phyloP scores from a whole-genome alignment of 331 rosid species.

The Spiraea crenata region DNA sequence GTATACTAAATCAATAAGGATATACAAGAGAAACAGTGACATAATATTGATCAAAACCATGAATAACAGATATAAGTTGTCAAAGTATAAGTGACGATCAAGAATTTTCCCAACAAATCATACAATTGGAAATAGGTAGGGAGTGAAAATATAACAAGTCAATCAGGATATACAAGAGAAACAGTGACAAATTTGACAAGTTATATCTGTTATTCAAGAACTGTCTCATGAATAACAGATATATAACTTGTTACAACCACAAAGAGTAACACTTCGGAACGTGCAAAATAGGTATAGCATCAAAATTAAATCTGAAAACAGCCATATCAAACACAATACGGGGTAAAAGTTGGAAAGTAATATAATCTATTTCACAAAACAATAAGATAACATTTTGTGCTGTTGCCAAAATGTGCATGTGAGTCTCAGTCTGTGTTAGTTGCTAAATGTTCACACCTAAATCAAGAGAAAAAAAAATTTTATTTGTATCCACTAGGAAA shows the following conservation, averaged over 20 bases:
- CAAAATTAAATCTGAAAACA: not conserved
- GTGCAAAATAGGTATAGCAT: not conserved
- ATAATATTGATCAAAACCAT: not conserved
- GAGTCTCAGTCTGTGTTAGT: not conserved
- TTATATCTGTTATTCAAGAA: too few species aligned
- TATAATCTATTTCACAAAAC: too few species aligned
- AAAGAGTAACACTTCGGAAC: not conserved
- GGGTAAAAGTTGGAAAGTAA: not conserved
- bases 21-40: not conserved
- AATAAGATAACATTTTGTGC: too few species aligned
- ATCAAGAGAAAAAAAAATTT: too few species aligned
- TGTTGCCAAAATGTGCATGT: too few species aligned
- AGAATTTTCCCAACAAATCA: too few species aligned
- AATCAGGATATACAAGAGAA: too few species aligned
- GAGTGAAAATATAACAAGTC: too few species aligned
- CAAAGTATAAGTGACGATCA: too few species aligned
- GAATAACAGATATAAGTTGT: not conserved
- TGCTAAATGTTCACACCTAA: not conserved
- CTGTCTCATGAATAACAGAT: too few species aligned
- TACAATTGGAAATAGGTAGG: too few species aligned
- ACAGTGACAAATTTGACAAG: too few species aligned
- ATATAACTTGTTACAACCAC: not conserved
- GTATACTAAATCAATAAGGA: not conserved
- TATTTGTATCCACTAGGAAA: not conserved
- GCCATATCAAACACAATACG: not conserved